phyloP scores from a whole-genome alignment of 768 basidiomycete species.

The Clitopilus passeckerianus region DNA sequence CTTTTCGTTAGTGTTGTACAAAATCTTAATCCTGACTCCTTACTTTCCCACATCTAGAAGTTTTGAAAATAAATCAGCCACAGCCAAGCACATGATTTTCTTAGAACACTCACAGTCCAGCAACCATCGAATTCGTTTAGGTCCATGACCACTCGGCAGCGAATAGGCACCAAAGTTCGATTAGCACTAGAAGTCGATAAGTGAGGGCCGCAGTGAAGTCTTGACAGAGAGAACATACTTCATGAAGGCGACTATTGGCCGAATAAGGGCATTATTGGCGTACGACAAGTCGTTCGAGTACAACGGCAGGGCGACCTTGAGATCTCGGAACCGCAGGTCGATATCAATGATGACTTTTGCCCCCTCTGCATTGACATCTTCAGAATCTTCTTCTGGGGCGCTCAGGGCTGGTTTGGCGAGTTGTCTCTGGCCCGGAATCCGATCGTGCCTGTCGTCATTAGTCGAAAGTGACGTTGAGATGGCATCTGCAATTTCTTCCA shows the following conservation, averaged over 20 bases:
- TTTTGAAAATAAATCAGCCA: conserved; percentile 10
- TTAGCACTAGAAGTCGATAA: conserved; percentile 60
- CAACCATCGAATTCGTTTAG: conserved; percentile 89
- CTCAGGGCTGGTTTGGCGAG: conserved; percentile 83
- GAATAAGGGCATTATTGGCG: conserved; percentile 85
- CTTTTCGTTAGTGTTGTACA: conserved; percentile 10
- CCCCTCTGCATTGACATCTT: conserved; percentile 27
- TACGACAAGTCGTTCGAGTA: conserved; percentile 88
- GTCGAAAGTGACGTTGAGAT: conserved; percentile 60
- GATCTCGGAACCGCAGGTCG: conserved; percentile 89
- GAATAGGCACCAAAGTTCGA: conserved; percentile 90
- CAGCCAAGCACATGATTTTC: conserved; percentile 1
- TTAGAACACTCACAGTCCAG: conserved; percentile 72
- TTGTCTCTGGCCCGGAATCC: conserved; percentile 83
- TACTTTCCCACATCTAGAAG: conserved; percentile 87
- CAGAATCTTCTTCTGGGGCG: conserved; percentile 51
- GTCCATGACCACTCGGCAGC: conserved; percentile 81
- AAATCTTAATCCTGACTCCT: conserved; percentile 18
- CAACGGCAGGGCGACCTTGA: conserved; percentile 93
- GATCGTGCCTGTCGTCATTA: conserved; percentile 31
- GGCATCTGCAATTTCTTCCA: conserved; percentile 88
- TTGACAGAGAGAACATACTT: conserved; percentile 53
- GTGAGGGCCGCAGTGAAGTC: conserved; percentile 1
- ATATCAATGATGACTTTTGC: conserved; percentile 78
- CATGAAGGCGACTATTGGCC: conserved; percentile 98